Base-by-base conservation (phyloP, 352 stramenopile genomes). In the Plasmopara viticola region DNA sequence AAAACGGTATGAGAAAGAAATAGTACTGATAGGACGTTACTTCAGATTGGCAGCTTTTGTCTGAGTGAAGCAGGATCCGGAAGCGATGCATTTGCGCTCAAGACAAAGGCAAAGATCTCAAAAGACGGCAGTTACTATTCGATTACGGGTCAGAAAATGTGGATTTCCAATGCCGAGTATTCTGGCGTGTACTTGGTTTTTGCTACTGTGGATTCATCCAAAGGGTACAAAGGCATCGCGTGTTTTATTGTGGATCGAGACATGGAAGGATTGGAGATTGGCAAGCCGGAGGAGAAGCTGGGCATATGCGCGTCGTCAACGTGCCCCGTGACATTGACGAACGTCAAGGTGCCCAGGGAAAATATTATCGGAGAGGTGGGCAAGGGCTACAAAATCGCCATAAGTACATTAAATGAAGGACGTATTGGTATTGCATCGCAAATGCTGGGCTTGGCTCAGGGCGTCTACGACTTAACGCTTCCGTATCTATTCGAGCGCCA, bases 371-470 rank as follows among this genome's bases (percentile, higher is more conserved):
- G 96, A 25, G 86, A 98, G 50, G 69, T 94, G 17, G 89, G 90
- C 48, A 92, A 96, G 54, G 89, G 89, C 14, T 97, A 98, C 78
- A 98, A 98, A 67, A 98, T 98, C 62, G 96, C 95, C 9, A 99
- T 99, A 48, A 91, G 94, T 48, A 98, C 97, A 56, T 62, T 99
- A 48, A 98, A 99, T 58, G 78, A 91, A 68, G 81, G 84, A 31
- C 84, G 95, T 42, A 98, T 99, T 50, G 96, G 95, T 34, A 99
- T 99, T 68, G 95, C 90, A 0, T 95, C 94, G 41, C 96, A 99
- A 62, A 98, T 98, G 84, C 71, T 98, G 51, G 95, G 96, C 30
- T 86, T 98, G 20, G 95, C 95, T 0, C 95, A 98, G 61, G 96
- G 91, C 20, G 96, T 95, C 49, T 96, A 98, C 53, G 95, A 98